These are phyloP conservation scores for Clarireedia hainanense DNA, from an alignment of 2,329 filamentous ascomycete genomes.

Conservation along the genomic window DNA sequence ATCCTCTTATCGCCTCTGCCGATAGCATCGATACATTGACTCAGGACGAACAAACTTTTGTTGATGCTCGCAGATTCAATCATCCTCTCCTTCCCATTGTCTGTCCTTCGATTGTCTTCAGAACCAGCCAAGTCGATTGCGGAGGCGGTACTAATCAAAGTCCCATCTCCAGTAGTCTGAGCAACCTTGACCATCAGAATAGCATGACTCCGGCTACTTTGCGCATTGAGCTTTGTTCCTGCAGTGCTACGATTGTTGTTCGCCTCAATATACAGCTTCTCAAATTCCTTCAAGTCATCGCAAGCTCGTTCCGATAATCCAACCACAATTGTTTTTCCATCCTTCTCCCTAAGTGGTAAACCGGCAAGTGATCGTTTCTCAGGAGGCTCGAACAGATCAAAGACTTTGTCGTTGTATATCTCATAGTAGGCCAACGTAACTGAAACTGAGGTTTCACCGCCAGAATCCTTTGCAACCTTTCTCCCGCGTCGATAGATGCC, in stretches of 20 bases:
- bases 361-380: conserved; percentile 73
- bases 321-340: conserved; percentile 79
- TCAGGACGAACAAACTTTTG: conserved; percentile 90
- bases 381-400: conserved; percentile 77
- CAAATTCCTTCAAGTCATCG: conserved; percentile 81
- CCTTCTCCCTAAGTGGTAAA: conserved; percentile 75
- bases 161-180: conserved; percentile 61
- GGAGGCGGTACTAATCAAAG: conserved; percentile 73
- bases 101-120: conserved; percentile 89
- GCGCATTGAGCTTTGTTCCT: conserved; percentile 84
- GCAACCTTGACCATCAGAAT: conserved; percentile 85
- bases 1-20: conserved; percentile 67
- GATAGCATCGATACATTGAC: conserved; percentile 93
- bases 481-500: conserved; percentile 77
- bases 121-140: conserved; percentile 94
- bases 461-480: conserved; percentile 75
- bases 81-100: conserved; percentile 85
- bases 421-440: conserved; percentile 88
- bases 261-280: conserved; percentile 80
- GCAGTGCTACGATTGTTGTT: conserved; percentile 87
- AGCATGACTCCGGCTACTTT: conserved; percentile 83
- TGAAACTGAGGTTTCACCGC: conserved; percentile 59
- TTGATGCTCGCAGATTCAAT: conserved; percentile 97
- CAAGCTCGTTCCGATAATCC: conserved; percentile 79
- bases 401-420: conserved; percentile 95